These are phyloP conservation scores for Boletus reticuloceps DNA, from an alignment of 768 basidiomycete species.

Conservation along the genomic window DNA sequence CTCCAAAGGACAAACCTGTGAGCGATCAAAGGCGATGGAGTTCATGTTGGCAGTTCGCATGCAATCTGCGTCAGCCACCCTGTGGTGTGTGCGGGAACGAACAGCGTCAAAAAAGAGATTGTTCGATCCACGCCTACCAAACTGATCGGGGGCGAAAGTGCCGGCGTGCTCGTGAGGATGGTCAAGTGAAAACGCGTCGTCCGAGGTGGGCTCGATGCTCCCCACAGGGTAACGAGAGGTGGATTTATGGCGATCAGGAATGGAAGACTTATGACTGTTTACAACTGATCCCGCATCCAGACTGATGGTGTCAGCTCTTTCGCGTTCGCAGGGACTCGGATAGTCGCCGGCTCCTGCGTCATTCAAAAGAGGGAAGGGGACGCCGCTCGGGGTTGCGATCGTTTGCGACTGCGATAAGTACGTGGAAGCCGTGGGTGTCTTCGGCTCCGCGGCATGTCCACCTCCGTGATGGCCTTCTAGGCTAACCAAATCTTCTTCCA, in stretches of 20 bases:
- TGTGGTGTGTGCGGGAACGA: slow-evolving; percentile 25
- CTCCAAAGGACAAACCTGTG: slow-evolving; percentile 23
- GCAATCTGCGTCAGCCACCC: slow-evolving; percentile 20
- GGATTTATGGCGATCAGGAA: slow-evolving; percentile 19
- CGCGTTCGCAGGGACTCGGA: slow-evolving; percentile 20
- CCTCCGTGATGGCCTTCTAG: slow-evolving; percentile 31
- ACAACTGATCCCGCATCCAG: slow-evolving; percentile 8
- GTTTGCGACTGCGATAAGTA: slow-evolving; percentile 34
- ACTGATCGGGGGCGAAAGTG: slow-evolving; percentile 19
- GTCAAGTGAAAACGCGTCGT: slow-evolving; percentile 13
- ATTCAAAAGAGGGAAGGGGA: slow-evolving; percentile 26
- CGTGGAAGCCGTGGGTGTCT: slow-evolving; percentile 34
- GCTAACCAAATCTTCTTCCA: slow-evolving; percentile 25
- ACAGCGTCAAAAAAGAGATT: slow-evolving; percentile 40
- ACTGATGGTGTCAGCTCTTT: slow-evolving; percentile 13
- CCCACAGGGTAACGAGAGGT: slow-evolving; percentile 17
- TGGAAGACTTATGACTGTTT: slow-evolving; percentile 8
- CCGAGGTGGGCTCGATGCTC: slow-evolving; percentile 10
- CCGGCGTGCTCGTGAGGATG: slow-evolving; percentile 12
- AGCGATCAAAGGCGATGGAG: slow-evolving; percentile 17
- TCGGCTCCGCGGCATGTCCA: slow-evolving; percentile 36
- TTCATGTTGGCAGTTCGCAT: slow-evolving; percentile 21
- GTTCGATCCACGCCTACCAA: slow-evolving; percentile 35
- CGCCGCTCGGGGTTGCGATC: slow-evolving; percentile 19
- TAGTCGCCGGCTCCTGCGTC: slow-evolving; percentile 18